These are phyloP conservation scores for Yamadazyma kanchanaburiensis DNA, from an alignment of 1,139 yeast species.

Conservation along the genomic window DNA sequence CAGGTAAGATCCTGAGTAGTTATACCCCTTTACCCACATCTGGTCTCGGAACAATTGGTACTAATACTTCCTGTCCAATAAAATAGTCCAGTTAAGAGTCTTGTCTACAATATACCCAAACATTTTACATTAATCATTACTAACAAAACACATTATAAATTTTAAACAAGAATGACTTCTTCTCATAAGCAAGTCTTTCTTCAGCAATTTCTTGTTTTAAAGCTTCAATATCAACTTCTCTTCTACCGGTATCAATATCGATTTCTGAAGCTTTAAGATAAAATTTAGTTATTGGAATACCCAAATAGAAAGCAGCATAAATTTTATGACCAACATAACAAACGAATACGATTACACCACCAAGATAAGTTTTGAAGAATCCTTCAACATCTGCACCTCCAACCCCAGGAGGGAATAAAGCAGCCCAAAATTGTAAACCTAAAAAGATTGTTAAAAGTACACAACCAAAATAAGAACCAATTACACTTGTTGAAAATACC, in stretches of 20 bases:
- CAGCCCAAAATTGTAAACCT: conserved; percentile 38
- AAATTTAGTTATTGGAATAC: conserved; percentile 24
- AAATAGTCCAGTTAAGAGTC: no score
- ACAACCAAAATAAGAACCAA: conserved; percentile 31
- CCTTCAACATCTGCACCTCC: conserved; percentile 27
- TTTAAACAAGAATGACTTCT: conserved; percentile 22
- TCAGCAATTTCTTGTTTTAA: conserved; percentile 38
- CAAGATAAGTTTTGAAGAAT: conserved; percentile 33
- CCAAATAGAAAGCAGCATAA: conserved; percentile 20
- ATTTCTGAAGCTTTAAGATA: conserved; percentile 33
- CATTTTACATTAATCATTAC: no score
- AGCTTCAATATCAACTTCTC: conserved; percentile 37
- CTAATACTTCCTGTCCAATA: no score
- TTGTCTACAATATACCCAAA: no score
- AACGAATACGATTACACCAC: conserved; percentile 24
- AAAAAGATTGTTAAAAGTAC: conserved; percentile 23
- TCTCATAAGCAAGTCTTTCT: conserved; percentile 18
- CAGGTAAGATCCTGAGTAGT: no score
- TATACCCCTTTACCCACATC: no score
- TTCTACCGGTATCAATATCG: conserved; percentile 42
- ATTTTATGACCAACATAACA: conserved; percentile 33
- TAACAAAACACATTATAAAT: conserved; percentile 22
- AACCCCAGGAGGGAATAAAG: conserved; percentile 33
- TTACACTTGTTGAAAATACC: conserved; percentile 19
- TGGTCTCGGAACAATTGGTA: no score